A percentile compares a stretch with the other conserved stretches of the same genome.
Conservation (phyloP, 768 basidiomycete genomes). For the Auricularia heimuer region DNA sequence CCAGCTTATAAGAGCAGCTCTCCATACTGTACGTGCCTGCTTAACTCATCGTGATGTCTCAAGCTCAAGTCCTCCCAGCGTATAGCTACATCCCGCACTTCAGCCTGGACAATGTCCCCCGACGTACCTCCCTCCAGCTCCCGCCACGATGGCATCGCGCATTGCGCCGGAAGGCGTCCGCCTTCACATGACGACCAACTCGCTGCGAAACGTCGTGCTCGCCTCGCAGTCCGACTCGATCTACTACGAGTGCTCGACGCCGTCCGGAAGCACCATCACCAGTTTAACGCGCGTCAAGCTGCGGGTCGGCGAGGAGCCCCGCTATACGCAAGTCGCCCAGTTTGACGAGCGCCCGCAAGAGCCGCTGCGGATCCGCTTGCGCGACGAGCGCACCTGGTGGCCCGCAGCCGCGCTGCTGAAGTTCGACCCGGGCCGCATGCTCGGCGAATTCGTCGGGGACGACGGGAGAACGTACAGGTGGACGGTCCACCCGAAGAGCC, state of each 20-base stretch:
- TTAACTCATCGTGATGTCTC: not conserved
- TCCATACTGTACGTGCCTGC: not conserved
- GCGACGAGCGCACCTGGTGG: not conserved
- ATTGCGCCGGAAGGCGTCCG: not conserved
- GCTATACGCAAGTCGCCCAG: not conserved
- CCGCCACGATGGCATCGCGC: not conserved
- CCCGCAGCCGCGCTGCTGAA: not conserved
- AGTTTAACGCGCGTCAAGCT: not conserved
- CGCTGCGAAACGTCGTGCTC: not conserved
- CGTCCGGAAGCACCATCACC: not conserved
- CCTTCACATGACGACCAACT: not conserved
- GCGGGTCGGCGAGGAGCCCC: not conserved
- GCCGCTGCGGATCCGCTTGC: not conserved
- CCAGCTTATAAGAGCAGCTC: not conserved
- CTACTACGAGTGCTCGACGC: not conserved
- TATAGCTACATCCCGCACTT: not conserved
- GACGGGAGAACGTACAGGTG: not conserved
- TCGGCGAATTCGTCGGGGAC: not conserved
- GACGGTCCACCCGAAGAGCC: not conserved
- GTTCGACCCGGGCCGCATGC: not conserved
- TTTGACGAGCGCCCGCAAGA: not conserved
- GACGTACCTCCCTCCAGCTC: not conserved
- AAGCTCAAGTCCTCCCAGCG: not conserved
- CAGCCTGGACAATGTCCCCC: not conserved
- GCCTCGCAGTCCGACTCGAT: not conserved